Conservation (phyloP, 1,284 basidiomycete genomes). For the Coriolopsis trogii region DNA sequence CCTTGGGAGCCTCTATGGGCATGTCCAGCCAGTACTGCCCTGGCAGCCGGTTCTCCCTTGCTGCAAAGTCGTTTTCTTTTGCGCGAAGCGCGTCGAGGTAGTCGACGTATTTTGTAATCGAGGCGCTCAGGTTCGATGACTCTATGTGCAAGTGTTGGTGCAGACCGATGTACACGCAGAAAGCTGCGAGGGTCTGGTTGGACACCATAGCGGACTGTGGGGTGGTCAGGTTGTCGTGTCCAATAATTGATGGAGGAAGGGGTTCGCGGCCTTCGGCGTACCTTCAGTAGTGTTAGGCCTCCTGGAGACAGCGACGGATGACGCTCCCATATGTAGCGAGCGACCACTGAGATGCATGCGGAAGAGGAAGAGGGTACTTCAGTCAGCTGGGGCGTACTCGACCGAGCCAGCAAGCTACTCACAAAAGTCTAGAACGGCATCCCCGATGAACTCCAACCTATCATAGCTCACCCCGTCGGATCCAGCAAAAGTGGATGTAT, state of each 20-base stretch:
- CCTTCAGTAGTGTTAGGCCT: slow-evolving; percentile 75
- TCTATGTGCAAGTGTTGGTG: slow-evolving; percentile 63
- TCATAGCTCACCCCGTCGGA: slow-evolving; percentile 64
- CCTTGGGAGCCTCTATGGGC: slow-evolving; percentile 72
- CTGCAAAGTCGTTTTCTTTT: slow-evolving; percentile 51
- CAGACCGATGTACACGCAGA: slow-evolving; percentile 70
- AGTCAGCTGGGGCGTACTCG: background rate
- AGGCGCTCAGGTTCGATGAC: slow-evolving; percentile 49
- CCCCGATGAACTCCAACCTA: slow-evolving; percentile 80
- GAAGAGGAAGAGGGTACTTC: too few relatives aligned
- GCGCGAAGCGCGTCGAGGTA: slow-evolving; percentile 49
- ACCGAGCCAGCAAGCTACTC: slow-evolving; percentile 30
- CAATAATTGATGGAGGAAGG: background rate
- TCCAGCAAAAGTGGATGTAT: slow-evolving; percentile 55
- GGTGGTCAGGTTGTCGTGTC: background rate
- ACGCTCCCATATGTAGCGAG: slow-evolving; percentile 66
- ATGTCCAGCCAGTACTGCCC: slow-evolving; percentile 76
- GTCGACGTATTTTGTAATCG: slow-evolving; percentile 57
- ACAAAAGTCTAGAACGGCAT: slow-evolving; percentile 82
- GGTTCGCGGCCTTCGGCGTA: slow-evolving; percentile 27
- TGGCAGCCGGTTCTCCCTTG: slow-evolving; percentile 48
- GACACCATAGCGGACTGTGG: slow-evolving; percentile 79
- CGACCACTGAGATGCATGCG: slow-evolving; percentile 73
- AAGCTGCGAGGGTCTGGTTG: slow-evolving; percentile 70
- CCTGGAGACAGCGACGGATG: slow-evolving; percentile 69